Percentiles rank a stretch among this genome's conserved stretches.
phyloP scores from a whole-genome alignment of 2,329 filamentous ascomycete species.

The Alternaria hordeiaustralica region DNA sequence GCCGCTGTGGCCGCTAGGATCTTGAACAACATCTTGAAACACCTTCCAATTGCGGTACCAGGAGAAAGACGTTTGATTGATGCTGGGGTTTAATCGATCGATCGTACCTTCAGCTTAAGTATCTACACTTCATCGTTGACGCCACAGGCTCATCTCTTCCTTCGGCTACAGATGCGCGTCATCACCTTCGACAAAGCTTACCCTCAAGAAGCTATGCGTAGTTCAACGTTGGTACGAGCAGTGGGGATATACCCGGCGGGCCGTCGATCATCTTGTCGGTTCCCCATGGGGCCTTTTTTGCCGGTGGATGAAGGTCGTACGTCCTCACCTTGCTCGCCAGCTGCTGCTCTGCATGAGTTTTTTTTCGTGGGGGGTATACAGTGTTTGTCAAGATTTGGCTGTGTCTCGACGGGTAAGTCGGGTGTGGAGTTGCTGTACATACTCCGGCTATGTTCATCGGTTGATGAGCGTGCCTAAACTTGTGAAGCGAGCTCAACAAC shows the following conservation, averaged over 20 bases:
- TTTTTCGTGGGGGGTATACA: background rate
- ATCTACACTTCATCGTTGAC: background rate
- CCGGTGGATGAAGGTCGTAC: constrained; percentile 1
- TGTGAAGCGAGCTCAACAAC: background rate
- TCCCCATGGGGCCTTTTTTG: constrained; percentile 3
- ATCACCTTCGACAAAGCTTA: background rate
- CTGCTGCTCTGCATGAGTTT: background rate
- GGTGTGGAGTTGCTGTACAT: background rate
- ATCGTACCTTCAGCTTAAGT: constrained; percentile 2
- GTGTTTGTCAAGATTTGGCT: background rate
- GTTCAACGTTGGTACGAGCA: background rate
- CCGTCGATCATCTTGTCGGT: background rate
- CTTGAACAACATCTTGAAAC: constrained; percentile 1
- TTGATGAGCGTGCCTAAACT: background rate
- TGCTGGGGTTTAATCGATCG: background rate
- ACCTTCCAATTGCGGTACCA: background rate
- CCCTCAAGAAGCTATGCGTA: background rate
- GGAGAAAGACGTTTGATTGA: background rate
- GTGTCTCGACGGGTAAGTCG: background rate
- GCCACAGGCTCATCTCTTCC: background rate
- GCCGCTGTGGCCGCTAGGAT: background rate
- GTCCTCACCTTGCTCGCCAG: background rate
- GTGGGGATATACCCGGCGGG: constrained; percentile 6
- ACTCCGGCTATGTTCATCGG: background rate
- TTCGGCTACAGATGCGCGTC: background rate